Evolutionary conservation across 371 early-diverging fungal genomes (phyloP), one percentile per base, ranked within the genome.

Genomic region (Circinella umbellata): DNA sequence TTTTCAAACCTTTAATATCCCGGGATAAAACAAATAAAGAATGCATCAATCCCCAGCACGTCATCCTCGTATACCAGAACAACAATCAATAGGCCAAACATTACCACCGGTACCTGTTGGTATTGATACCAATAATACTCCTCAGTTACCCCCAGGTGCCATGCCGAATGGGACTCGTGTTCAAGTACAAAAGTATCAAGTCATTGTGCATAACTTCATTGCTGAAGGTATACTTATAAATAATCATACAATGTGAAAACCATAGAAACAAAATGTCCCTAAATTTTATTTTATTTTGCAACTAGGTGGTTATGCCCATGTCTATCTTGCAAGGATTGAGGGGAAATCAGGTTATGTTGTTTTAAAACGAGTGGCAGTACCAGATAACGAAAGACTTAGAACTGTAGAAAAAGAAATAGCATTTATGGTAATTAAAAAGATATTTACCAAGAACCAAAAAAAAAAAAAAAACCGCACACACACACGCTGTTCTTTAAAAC

Each of bases 301-400:
- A 51, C 8, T 62, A 84, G 95, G 95, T 65, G 95, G 95, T 4
- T 92, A 92, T 74, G 95, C 95, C 1, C 94, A 95, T 78, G 92
- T 96, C 18, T 95, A 96, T 73, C 76, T 92, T 42, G 95, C 93
- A n/a, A 75, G 83, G 7, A 80, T 89, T n/a, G 76, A 86, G 54
- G 80, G 84, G 49, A 84, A 81, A 34, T 76, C 81, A 11, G 80
- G 85, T 13, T 70, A 74, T 54, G 91, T 90, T 15, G 94, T 94
- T 0, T 79, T 96, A 76, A 96, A 96, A 62, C 80, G 94, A 66
- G 89, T 92, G 15, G 90, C 88, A 4, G 90, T 90, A 51, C 88
- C 91, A 27, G 94, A 93, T 73, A 81, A 86, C 49, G 89, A 89
- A 55, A 73, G 89, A 3, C 76, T 94, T 11, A 81, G 77, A 6